Base-by-base conservation (phyloP, 2,329 filamentous ascomycete species). In the Hymenoscyphus fraxineus region DNA sequence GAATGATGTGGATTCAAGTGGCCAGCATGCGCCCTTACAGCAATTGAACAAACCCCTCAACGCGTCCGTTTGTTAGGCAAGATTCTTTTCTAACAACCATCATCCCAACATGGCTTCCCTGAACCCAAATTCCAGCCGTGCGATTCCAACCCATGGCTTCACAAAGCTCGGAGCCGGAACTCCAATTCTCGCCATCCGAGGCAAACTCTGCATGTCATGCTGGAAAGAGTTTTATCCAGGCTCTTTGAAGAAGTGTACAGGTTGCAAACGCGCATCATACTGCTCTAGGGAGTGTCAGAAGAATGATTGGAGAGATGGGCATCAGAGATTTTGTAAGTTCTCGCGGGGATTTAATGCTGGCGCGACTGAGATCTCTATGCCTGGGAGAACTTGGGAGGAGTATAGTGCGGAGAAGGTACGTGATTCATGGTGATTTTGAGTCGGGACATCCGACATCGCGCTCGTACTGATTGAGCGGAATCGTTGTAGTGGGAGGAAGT, bases 261-360 rank as follows among this genome's bases (percentile, higher is more conserved):
- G 56, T 10, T 68, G 67, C 54, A 64, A 61, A 61, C 65, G 67
- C n/a, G 64, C 64, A 6, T 63, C 55, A 55, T 64, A 74, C 40
- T 74, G 71, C 65, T 72, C 71, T 2, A 63, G 47, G 19, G 61
- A 66, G 51, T 74, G 72, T 55, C 71, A 74, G 51, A 66, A 64
- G 62, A 60, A 51, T 22, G 62, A 73, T 39, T 73, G 72, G 72
- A 64, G 66, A 41, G 60, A 58, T 47, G 63, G 58, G 9, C 68
- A 69, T 44, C 67, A 68, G 38, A 55, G 60, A 4, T 15, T 65
- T 13, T 69, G 68, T 51, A 59, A 56, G 9, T 44, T 66, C 2
- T 55, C 68, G 10, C 32, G 47, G 3, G 58, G 57, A 16, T 58
- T 63, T 31, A 65, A 66, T 38, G 35, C 32, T 4, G 27, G 60